Conservation (phyloP, 2,329 filamentous ascomycete genomes). For the Fusarium cyanostomum region DNA sequence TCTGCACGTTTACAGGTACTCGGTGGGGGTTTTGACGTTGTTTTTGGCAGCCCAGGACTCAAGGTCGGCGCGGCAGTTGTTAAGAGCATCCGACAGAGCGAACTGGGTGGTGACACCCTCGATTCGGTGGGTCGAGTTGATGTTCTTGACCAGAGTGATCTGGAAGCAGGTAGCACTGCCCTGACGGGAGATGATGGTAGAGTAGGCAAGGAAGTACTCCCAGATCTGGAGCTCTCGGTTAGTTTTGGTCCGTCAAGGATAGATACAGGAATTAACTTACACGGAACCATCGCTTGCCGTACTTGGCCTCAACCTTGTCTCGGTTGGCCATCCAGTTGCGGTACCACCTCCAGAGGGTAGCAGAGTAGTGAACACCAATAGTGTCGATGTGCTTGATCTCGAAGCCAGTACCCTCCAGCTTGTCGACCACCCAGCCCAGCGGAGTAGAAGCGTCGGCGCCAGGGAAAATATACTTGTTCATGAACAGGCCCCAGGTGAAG, state of each 20-base stretch:
- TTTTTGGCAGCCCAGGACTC: constrained; percentile 50
- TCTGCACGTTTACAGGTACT: constrained; percentile 39
- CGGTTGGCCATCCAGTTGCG: constrained; percentile 96
- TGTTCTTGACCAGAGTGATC: constrained; percentile 89
- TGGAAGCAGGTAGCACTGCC: constrained; percentile 89
- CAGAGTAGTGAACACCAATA: constrained; percentile 95
- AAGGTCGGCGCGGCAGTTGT: constrained; percentile 48
- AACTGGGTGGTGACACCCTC: constrained; percentile 79
- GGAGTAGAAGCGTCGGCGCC: constrained; percentile 96
- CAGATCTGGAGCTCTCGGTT: constrained; percentile 69
- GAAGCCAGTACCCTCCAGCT: constrained; percentile 74
- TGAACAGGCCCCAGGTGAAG: constrained; percentile 97
- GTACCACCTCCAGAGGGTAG: constrained; percentile 98
- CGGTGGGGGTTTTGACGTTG: constrained; percentile 47
- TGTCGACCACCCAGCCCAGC: constrained; percentile 85
- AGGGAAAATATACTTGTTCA: constrained; percentile 99
- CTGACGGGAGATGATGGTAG: constrained; percentile 86
- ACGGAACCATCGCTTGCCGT: constrained; percentile 94
- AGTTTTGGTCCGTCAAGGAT: neutral
- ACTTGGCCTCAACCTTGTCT: constrained; percentile 93
- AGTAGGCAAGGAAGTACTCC: constrained; percentile 91
- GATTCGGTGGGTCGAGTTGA: constrained; percentile 87
- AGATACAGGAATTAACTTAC: constrained; percentile 61
- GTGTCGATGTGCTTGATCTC: constrained; percentile 95
- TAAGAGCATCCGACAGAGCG: constrained; percentile 70